A percentile compares a stretch with the other conserved stretches of the same genome.
Conservation (phyloP, 2,329 filamentous ascomycete species). For the Ophiosphaerella narmari region DNA sequence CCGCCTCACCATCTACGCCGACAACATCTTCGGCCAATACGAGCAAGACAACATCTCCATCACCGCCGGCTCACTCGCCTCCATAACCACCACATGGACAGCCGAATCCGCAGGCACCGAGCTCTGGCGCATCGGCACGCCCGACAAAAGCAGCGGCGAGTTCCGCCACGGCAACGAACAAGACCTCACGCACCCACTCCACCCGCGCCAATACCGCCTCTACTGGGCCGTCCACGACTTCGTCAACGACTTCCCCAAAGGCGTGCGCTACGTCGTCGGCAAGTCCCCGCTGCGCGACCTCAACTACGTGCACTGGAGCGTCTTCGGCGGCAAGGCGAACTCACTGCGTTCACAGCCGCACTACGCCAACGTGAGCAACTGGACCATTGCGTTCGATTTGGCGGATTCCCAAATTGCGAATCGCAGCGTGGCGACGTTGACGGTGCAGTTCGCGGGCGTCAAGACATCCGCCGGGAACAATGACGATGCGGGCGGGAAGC, state of each 20-base stretch:
- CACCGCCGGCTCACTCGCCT: constrained; percentile 42
- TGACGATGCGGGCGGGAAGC: constrained; percentile 34
- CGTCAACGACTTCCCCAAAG: constrained; percentile 61
- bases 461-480: constrained; percentile 56
- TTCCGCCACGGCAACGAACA: constrained; percentile 63
- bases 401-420: constrained; percentile 44
- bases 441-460: constrained; percentile 65
- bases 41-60: constrained; percentile 58
- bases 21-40: constrained; percentile 65
- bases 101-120: constrained; percentile 63
- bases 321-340: constrained; percentile 63
- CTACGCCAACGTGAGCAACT: constrained; percentile 43
- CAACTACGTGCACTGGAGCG: constrained; percentile 70
- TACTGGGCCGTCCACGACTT: constrained; percentile 68
- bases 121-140: constrained; percentile 66
- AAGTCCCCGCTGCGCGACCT: constrained; percentile 57
- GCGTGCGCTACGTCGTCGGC: constrained; percentile 63
- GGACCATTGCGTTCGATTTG: constrained; percentile 27
- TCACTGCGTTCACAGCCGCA: constrained; percentile 48
- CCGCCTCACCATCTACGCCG: constrained; percentile 66
- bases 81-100: constrained; percentile 52
- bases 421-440: constrained; percentile 59
- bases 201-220: constrained; percentile 63
- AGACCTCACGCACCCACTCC: constrained; percentile 50
- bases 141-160: constrained; percentile 65